phyloP scores from a whole-genome alignment of 2,329 filamentous ascomycete species.

The Aspergillus candidus region DNA sequence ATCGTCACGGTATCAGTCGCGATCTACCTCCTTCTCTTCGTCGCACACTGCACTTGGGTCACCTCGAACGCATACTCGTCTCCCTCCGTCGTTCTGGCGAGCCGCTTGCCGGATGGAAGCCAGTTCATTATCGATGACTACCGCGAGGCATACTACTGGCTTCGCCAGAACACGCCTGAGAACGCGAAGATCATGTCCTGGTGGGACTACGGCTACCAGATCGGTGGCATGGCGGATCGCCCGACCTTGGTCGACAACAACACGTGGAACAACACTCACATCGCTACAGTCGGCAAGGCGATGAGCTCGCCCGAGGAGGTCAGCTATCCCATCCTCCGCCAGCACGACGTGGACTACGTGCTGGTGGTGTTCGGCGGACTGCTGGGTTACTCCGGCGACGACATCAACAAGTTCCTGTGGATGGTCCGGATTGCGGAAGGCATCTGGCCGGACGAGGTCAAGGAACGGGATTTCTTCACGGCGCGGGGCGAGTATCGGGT shows the following conservation, averaged over 20 bases:
- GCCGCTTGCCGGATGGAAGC: conserved; percentile 83
- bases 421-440: conserved; percentile 99
- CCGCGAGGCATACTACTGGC: conserved; percentile 98
- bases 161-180: conserved; percentile 89
- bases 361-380: conserved; percentile 93
- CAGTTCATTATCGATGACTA: conserved; percentile 99
- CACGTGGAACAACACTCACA: conserved; percentile 99
- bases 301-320: conserved; percentile 98
- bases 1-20: conserved; percentile 67
- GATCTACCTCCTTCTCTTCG: conserved; percentile 83
- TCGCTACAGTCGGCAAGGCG: conserved; percentile 96
- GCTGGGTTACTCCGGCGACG: conserved; percentile 93
- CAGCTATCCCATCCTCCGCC: conserved; percentile 95
- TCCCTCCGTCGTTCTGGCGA: conserved; percentile 91
- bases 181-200: conserved; percentile 99
- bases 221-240: conserved; percentile 97
- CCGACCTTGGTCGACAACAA: conserved; percentile 98
- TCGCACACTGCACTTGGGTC: conserved; percentile 98
- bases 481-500: conserved; percentile 88
- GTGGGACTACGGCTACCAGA: conserved; percentile 99
- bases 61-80: conserved; percentile 99
- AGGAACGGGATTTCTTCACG: conserved; percentile 95
- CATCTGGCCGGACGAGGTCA: conserved; percentile 99
- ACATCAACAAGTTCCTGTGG: conserved; percentile 99
- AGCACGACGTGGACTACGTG: conserved; percentile 99